These are phyloP conservation scores for Metschnikowia hibisci DNA, from an alignment of 805 yeast species.

Conservation along the genomic window DNA sequence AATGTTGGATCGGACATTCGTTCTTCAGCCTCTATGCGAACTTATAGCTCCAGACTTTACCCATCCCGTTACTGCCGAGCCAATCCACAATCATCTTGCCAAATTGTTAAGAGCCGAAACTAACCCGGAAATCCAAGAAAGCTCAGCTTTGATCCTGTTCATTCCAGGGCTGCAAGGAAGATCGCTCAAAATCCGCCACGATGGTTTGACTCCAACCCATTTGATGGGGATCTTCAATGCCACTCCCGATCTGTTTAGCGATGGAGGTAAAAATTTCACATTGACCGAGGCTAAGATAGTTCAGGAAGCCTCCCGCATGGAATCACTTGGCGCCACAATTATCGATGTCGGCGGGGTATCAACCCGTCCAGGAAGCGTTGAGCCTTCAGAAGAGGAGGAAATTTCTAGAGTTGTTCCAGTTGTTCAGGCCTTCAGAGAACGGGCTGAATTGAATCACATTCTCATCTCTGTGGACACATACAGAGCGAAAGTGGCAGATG, in stretches of 20 bases:
- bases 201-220: conserved; percentile 48
- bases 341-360: conserved; percentile 92
- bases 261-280: conserved; percentile 57
- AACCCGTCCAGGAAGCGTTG: conserved; percentile 79
- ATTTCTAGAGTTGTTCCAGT: conserved; percentile 66
- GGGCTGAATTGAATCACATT: conserved; percentile 35
- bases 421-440: conserved; percentile 53
- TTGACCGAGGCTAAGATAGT: conserved; percentile 39
- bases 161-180: conserved; percentile 38
- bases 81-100: conserved; percentile 62
- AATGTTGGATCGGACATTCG: conserved; percentile 88
- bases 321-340: conserved; percentile 61
- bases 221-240: conserved; percentile 86
- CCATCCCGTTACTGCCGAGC: conserved; percentile 87
- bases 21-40: conserved; percentile 83
- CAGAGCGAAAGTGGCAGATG: conserved; percentile 68
- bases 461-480: conserved; percentile 87
- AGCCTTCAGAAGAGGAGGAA: conserved; percentile 64
- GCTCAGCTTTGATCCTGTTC: conserved; percentile 46
- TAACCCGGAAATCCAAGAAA: conserved; percentile 47
- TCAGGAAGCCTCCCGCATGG: conserved; percentile 45
- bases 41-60: conserved; percentile 58
- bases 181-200: conserved; percentile 40
- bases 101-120: conserved; percentile 38
- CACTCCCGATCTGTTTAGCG: conserved; percentile 95